Conservation (phyloP, 768 basidiomycete species). For the Hygrocybe coccinea region DNA sequence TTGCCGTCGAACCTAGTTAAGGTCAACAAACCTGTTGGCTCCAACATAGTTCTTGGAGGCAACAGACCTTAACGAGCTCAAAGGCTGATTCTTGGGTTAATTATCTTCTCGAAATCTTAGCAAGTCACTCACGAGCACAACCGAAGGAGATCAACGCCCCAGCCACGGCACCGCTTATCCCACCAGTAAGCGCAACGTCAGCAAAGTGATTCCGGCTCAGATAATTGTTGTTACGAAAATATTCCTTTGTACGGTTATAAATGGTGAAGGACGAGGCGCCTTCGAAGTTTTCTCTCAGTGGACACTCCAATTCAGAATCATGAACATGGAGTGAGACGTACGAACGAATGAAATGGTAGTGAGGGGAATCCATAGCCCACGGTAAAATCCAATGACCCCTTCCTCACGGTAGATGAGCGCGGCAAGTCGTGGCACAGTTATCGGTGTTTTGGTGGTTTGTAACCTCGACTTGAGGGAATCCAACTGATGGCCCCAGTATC, state of each 20-base stretch:
- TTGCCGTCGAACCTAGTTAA: constrained; percentile 73
- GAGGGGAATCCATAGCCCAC: constrained; percentile 88
- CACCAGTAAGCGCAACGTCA: constrained; percentile 73
- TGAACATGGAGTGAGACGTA: constrained; percentile 40
- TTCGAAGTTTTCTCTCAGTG: constrained; percentile 25
- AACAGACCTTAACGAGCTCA: constrained; percentile 85
- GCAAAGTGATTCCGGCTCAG: constrained; percentile 54
- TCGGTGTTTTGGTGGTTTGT: constrained; percentile 74
- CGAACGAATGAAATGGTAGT: constrained; percentile 96
- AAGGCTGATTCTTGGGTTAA: constrained; percentile 49
- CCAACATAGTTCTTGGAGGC: constrained; percentile 6
- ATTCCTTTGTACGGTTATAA: constrained; percentile 79
- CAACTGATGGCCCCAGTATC: constrained; percentile 43
- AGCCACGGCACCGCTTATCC: constrained; percentile 80
- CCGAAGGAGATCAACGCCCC: constrained; percentile 86
- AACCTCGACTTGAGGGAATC: constrained; percentile 93
- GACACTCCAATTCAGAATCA: background rate
- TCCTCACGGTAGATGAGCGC: constrained; percentile 75
- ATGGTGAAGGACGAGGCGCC: constrained; percentile 90
- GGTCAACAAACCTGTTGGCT: background rate
- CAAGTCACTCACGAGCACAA: constrained; percentile 70
- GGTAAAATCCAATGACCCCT: constrained; percentile 85
- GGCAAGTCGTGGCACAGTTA: constrained; percentile 70
- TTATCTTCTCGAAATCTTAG: background rate
- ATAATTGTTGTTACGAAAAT: constrained; percentile 53